Base-by-base conservation (phyloP, 2,329 filamentous ascomycete genomes). In the Calonectria naviculata region DNA sequence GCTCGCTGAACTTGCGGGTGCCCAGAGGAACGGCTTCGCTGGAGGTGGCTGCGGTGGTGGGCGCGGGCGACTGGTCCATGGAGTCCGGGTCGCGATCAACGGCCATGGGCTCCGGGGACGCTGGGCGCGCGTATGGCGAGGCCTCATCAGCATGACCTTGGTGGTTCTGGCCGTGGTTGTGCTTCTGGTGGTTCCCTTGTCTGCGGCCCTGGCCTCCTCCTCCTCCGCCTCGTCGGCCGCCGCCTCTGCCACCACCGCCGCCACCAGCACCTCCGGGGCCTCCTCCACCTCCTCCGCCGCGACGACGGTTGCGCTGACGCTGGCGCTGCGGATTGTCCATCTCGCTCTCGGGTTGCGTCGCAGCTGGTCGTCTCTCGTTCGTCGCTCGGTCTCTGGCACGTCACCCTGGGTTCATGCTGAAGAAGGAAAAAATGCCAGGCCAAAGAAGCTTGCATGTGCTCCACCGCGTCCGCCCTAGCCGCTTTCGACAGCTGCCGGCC, bases 1-100 rank as follows among this genome's bases (percentile, higher is more conserved):
- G 81, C 34, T 88, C 85, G 63, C 83, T 81, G 75, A 89, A 89
- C 47, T 84, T 80, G 38, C 85, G 85, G 5, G 84, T 86, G 74
- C 86, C 86, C 4, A 81, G 75, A 7, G 86, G 85, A 2, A 87
- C 80, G 17, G 76, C 56, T 49, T 78, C 73, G n/a, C 13, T 24
- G 4, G 24, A 19, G 28, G 41, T 12, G 12, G 29, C 21, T 4
- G 46, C 17, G 5, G 24, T 3, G 5, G 21, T 10, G 24, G 54
- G n/a, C 49, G 49, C 34, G 28, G 31, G 54, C 31, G 54, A 38
- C 54, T 60, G 54, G n/a, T 19, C 54, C 21, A 19, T 21, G n/a
- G n/a, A n/a, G n/a, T n/a, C n/a, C n/a, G n/a, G n/a, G n/a, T n/a
- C n/a, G n/a, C n/a, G n/a, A n/a, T n/a, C 31, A 34, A 28, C 26